Conservation (phyloP, 2,329 filamentous ascomycete species). For the Cryphonectria nitschkei region DNA sequence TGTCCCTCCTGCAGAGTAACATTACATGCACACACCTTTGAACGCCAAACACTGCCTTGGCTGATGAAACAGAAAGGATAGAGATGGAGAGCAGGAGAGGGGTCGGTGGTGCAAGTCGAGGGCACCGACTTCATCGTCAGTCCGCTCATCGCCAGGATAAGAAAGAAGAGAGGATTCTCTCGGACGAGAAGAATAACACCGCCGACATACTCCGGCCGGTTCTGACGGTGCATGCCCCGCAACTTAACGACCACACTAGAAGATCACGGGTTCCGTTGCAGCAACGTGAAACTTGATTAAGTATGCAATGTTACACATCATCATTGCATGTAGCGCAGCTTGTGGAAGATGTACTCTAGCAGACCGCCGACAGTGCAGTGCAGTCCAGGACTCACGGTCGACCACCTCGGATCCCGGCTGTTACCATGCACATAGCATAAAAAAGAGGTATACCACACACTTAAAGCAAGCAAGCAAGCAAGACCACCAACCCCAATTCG, state of each 20-base stretch:
- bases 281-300: background rate
- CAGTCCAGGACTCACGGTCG: background rate
- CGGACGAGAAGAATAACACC: background rate
- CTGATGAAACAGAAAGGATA: background rate
- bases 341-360: background rate
- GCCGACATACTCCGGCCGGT: background rate
- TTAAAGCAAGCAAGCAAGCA: too few species aligned
- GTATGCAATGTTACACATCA: conserved; percentile 3
- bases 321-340: background rate
- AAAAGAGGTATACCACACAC: background rate
- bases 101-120: background rate
- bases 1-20: background rate
- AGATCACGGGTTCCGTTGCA: background rate
- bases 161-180: background rate
- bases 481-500: background rate
- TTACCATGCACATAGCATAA: background rate
- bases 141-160: background rate
- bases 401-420: background rate
- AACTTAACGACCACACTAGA: background rate
- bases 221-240: background rate
- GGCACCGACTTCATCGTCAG: conserved; percentile 1
- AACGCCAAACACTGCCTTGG: background rate
- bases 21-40: background rate
- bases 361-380: background rate
- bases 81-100: background rate